phyloP scores from a whole-genome alignment of 140 eudicot genomes.

The Bidens hawaiensis region DNA sequence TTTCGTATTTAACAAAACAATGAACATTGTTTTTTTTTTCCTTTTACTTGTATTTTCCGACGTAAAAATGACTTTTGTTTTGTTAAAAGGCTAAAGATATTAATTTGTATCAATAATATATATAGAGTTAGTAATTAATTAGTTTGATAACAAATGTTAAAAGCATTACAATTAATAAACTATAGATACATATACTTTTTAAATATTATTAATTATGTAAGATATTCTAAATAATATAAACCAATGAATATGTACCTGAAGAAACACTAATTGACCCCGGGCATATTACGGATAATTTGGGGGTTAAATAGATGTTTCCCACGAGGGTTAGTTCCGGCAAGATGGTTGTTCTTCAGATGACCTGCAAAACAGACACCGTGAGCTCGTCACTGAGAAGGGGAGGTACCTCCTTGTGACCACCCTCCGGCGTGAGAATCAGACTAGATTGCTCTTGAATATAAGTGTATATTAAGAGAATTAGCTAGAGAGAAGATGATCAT shows the following conservation, averaged over 20 bases:
- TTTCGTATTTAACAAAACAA: neutral
- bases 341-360: too few relatives aligned
- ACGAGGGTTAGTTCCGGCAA: too few relatives aligned
- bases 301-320: too few relatives aligned
- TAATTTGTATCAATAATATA: neutral
- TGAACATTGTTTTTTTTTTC: neutral
- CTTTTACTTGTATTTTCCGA: neutral
- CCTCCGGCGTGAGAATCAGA: too few relatives aligned
- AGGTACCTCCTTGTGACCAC: too few relatives aligned
- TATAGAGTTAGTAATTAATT: neutral
- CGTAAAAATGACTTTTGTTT: neutral
- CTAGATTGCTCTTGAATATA: too few relatives aligned
- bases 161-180: neutral
- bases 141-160: neutral
- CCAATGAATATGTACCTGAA: conserved; percentile 24
- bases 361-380: too few relatives aligned
- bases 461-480: too few relatives aligned
- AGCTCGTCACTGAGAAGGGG: too few relatives aligned
- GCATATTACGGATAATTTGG: too few relatives aligned
- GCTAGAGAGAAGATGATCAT: too few relatives aligned
- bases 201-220: neutral
- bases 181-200: neutral
- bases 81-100: neutral
- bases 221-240: conserved; percentile 21
- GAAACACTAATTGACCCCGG: too few relatives aligned